Base-by-base conservation (phyloP, 2,329 filamentous ascomycete genomes). In the Penicillium sp. region DNA sequence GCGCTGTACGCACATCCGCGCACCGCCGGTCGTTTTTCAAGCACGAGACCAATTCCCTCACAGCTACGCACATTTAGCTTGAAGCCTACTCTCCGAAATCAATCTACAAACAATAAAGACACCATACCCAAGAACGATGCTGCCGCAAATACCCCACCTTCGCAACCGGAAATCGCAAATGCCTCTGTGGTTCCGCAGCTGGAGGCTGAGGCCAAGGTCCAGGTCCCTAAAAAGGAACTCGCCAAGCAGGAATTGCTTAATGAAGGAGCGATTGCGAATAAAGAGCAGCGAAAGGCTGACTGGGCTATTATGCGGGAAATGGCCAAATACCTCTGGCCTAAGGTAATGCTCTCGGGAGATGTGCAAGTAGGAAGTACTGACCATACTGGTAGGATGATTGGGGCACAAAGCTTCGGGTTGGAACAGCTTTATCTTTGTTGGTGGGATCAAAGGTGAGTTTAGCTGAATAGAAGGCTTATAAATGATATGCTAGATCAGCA, bases 261-360 rank as follows among this genome's bases (percentile, higher is more conserved):
- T 13, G 81, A 89, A 69, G 83, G 89, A 59, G 87, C 85, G 1
- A 71, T 85, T 70, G 87, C 86, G 50, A 88, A 87, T 21, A 87
- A 93, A 67, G 91, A 97, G 77, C 96, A 99, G 82, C 87, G 95
- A 67, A 96, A 93, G 78, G 93, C 93, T 9, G 95, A 99, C 71
- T 97, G 93, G 93, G 93, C 93, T 48, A 99, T 99, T 65, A 95
- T 99, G 82, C 96, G 90, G 77, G 93, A 99, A 74, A 98, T 99
- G 93, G 88, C 89, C 58, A 88, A 88, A 60, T 99, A 99, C 75
- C 80, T 99, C 22, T 99, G 95, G 95, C 95, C 95, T 22, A 96
- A 95, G 77, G 81, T 81, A 71, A 58, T 67, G 46, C 21, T 24
- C 35, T 24, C 29, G 5, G 44, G 43, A 31, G 11, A 13, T 22